Evolutionary conservation across 1,139 yeast species (phyloP), one percentile per base, ranked within the genome.

Genomic region (Candida tetrigidarum): DNA sequence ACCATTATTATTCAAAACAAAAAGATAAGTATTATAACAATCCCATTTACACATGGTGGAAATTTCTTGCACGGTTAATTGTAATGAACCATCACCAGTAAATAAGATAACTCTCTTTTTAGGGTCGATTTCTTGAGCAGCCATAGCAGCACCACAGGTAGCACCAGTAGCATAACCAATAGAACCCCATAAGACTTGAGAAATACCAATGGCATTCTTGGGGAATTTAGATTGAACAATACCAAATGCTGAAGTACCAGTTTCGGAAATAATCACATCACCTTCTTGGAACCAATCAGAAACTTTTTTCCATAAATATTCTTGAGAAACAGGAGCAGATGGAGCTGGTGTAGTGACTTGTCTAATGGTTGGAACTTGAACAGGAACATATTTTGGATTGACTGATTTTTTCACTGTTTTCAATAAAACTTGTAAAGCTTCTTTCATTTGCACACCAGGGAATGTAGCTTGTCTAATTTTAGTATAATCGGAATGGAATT

Each of bases 191-290:
- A 89, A 75, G 39, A 88, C 95, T 71, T 89, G 96, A 43, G 95
- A 86, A 54, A 89, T 88, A 61, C 96, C 96, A 53, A 80, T 69
- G 39, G 85, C 76, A 63, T 84, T 71, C 59, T 78, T 71, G 52
- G 96, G 96, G 83, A 86, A 88, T 61, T 81, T 80, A 37, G 93
- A 77, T 62, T 84, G 87, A 55, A 85, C 80, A 55, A 89, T 83
- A 71, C 96, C 96, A 62, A 89, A 88, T 33, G 95, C 90, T 29
- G 96, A 84, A 37, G 96, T 89, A 69, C 96, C 96, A 39, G 96
- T 88, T 67, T 89, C 96, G 48, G 93, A 82, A 57, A 89, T 77
- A 54, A 89, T 80, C 50, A 88, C 77, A 68, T 89, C 96, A 53
- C 93, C 92, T 59, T 84, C 85, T 62, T 79, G 74, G 62, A 89